These are phyloP conservation scores for Trametes elegans DNA, from an alignment of 768 basidiomycete genomes.

Conservation along the genomic window DNA sequence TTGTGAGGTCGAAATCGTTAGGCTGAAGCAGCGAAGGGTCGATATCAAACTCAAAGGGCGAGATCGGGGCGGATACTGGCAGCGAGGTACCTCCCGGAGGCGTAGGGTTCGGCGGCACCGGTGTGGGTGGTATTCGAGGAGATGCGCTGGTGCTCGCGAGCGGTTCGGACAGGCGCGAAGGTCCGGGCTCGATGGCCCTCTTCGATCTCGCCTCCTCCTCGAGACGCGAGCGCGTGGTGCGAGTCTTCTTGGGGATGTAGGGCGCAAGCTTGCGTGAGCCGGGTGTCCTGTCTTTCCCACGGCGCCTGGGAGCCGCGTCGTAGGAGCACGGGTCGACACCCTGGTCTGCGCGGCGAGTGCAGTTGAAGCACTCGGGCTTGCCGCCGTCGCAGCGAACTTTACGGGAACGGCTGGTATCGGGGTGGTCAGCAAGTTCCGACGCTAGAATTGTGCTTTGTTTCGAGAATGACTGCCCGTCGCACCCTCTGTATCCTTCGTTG, in stretches of 20 bases:
- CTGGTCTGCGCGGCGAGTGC: not conserved
- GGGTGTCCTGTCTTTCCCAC: not conserved
- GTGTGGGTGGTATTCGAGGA: not conserved
- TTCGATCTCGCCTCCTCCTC: not conserved
- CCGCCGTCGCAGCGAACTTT: conserved; percentile 4
- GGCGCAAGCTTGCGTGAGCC: not conserved
- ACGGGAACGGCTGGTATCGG: not conserved
- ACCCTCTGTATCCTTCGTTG: no score
- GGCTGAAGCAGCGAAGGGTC: not conserved
- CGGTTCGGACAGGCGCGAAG: not conserved
- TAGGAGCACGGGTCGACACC: not conserved
- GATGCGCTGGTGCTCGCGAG: not conserved
- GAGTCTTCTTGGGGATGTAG: not conserved
- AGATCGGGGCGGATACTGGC: no score
- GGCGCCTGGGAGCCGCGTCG: not conserved
- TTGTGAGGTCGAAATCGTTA: no score
- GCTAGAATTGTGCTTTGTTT: no score
- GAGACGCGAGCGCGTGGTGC: not conserved
- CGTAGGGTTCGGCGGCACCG: no score
- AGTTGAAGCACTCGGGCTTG: conserved; percentile 3
- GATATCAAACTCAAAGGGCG: not conserved
- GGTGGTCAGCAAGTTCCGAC: not conserved
- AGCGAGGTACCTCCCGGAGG: no score
- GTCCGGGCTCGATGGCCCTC: not conserved
- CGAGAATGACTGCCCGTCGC: no score